Evolutionary conservation across 2,329 filamentous ascomycete species (phyloP).

Genomic region (Diplocarpon rosae): DNA sequence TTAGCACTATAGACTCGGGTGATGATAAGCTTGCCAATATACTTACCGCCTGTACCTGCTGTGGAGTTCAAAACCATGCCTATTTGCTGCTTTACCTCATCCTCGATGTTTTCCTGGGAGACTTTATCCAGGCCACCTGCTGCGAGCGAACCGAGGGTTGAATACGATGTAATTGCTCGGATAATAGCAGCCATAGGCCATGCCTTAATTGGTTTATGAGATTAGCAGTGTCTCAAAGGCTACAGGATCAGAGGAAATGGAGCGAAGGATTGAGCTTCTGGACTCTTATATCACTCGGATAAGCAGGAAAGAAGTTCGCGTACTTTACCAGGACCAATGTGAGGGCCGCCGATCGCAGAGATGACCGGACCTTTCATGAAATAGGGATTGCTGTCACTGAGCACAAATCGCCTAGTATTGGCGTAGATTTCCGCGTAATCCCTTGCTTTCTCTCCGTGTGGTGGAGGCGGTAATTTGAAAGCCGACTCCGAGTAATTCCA

Average conservation of each 20-base stretch:
- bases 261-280: too few species aligned
- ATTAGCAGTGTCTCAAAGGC: too few species aligned
- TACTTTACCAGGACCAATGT: conserved; percentile 45
- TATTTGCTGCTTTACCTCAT: conserved; percentile 25
- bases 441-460: conserved; percentile 27
- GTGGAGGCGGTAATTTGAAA: conserved; percentile 15
- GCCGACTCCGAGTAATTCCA: conserved; percentile 38
- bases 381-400: conserved; percentile 71
- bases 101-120: conserved; percentile 9
- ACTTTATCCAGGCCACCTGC: conserved; percentile 3
- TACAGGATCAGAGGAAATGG: too few species aligned
- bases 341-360: conserved; percentile 56
- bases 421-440: conserved; percentile 55
- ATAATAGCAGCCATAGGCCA: conserved; percentile 48
- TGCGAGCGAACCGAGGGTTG: background rate
- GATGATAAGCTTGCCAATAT: conserved; percentile 26
- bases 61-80: conserved; percentile 19
- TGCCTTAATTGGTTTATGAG: conserved; percentile 11
- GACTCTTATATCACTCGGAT: too few species aligned
- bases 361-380: conserved; percentile 44
- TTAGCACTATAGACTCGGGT: conserved; percentile 20
- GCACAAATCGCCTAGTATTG: conserved; percentile 69
- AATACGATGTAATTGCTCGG: conserved; percentile 36
- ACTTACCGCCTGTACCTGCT: conserved; percentile 27
- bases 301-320: too few species aligned